These are phyloP conservation scores for Carex cristatella DNA, from an alignment of 176 grass and related monocot species.

Conservation along the genomic window DNA sequence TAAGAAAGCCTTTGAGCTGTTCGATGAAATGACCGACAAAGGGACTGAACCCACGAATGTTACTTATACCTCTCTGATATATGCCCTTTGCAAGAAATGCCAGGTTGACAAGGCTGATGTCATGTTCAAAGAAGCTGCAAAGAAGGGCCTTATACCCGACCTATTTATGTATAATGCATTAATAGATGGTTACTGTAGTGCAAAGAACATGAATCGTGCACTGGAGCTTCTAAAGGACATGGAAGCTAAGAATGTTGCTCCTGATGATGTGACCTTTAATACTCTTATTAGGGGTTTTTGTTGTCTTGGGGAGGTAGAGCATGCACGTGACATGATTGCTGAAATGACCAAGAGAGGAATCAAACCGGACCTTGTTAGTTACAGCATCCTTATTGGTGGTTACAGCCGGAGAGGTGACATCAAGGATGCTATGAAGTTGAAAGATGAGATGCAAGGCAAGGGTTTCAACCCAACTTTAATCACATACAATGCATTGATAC, in stretches of 20 bases:
- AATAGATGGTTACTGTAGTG: conserved; percentile 40
- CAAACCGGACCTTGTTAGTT: conserved; percentile 59
- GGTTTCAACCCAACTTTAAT: conserved; percentile 59
- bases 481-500: conserved; percentile 69
- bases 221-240: conserved; percentile 45
- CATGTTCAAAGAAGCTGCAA: conserved; percentile 47
- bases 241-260: conserved; percentile 39
- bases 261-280: conserved; percentile 64
- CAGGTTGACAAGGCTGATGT: conserved; percentile 29
- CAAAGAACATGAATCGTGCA: conserved; percentile 38
- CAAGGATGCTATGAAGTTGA: conserved; percentile 56
- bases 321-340: conserved; percentile 37
- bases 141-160: conserved; percentile 47
- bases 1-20: conserved; percentile 47
- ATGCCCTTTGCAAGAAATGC: conserved; percentile 47
- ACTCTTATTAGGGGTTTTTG: conserved; percentile 58
- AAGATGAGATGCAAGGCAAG: conserved; percentile 53
- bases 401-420: conserved; percentile 68
- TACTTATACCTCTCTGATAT: conserved; percentile 65
- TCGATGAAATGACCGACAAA: conserved; percentile 41
- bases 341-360: conserved; percentile 64
- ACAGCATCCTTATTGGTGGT: conserved; percentile 59
- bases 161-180: conserved; percentile 69
- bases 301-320: conserved; percentile 48
- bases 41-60: conserved; percentile 36